These are phyloP conservation scores for Solanum sitiens DNA, from an alignment of 257 asterid species.

Conservation along the genomic window DNA sequence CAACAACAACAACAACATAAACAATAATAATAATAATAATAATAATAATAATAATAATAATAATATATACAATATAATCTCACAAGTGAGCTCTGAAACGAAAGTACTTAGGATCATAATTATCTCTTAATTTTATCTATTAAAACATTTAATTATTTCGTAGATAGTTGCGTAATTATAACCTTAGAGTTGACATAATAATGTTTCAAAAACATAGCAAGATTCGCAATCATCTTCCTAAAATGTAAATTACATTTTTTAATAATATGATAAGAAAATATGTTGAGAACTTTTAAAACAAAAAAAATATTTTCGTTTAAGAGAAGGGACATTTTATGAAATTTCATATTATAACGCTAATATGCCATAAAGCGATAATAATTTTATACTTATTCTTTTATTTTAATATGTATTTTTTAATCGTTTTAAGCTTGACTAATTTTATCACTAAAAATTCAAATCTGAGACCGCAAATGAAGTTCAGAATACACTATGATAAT, in stretches of 20 bases:
- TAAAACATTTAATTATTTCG: background rate
- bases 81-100: too few species aligned
- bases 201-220: background rate
- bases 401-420: background rate
- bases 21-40: too few species aligned
- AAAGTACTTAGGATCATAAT: too few species aligned
- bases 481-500: background rate
- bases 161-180: background rate
- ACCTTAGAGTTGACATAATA: background rate
- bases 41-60: too few species aligned
- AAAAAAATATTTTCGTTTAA: background rate
- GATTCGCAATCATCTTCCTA: background rate
- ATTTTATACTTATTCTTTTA: background rate
- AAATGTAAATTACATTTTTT: background rate
- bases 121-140: too few species aligned
- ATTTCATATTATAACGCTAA: background rate
- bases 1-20: too few species aligned
- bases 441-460: background rate
- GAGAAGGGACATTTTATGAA: background rate
- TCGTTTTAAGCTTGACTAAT: background rate
- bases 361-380: background rate
- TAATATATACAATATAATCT: too few species aligned
- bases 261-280: background rate
- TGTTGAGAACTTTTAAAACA: background rate
- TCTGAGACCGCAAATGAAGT: background rate